Evolutionary conservation across 2,329 filamentous ascomycete genomes (phyloP), one percentile per base, ranked within the genome.

Genomic region (Ascocoryne sarcoides): DNA sequence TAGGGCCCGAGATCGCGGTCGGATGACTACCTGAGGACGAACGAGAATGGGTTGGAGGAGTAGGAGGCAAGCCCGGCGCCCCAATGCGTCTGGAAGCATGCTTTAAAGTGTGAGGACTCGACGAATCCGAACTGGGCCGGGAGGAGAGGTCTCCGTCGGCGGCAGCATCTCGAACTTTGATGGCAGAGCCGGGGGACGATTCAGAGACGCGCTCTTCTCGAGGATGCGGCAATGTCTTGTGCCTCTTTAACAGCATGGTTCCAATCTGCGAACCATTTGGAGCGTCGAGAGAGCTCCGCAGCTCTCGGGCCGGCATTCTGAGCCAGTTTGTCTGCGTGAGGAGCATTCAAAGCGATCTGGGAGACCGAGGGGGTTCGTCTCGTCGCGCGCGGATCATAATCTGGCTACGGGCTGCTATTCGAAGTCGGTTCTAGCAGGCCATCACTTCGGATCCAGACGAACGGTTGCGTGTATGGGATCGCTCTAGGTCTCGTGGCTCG

Each of bases 11-110:
- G 32, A 42, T 37, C n/a, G 41, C 42, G 3, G 33, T 42, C 5
- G 48, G 39, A 44, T 49, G 46, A 23, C 42, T 70, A 36, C 66
- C 66, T 2, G 74, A 78, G 7, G 75, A 75, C 35, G 69, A 71
- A 44, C 73, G 69, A 31, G 75, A 78, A 52, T 77, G 72, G 35
- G 69, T 69, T 12, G 77, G 77, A 34, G 77, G 77, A 18, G 77
- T 81, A n/a, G 76, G 76, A 30, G 77, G 77, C 28, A 73, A 62
- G 48, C 69, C 68, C 14, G 70, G 70, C 17, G 42, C 41, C 21
- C 52, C 48, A 31, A 60, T 54, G 30, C 48, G 50, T 37, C 49
- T 55, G 2, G 55, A 54, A 10, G 54, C 36, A 46, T 60, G 58
- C 39, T 59, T 61, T 30, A 60, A 40, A 8, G 48, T 58, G 23